Evolutionary conservation across 805 yeast genomes (phyloP), one percentile per base, ranked within the genome.

Genomic region (Yarrowia sp.): DNA sequence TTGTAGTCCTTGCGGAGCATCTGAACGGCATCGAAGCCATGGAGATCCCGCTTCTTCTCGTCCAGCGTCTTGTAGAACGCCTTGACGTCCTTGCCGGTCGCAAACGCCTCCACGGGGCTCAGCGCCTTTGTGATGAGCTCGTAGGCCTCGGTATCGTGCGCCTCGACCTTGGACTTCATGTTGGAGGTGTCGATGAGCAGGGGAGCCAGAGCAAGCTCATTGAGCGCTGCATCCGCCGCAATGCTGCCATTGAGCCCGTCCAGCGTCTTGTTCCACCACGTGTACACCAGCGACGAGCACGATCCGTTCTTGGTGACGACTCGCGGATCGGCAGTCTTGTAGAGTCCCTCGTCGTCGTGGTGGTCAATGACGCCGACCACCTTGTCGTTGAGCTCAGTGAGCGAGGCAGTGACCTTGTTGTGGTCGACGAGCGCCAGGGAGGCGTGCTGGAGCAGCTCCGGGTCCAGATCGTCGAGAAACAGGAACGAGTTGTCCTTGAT

Each of bases 1-100:
- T 93, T 93, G 73, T 88, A 93, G 71, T 93, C 99, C 72, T 91
- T 92, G 46, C 85, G 76, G 38, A 94, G 75, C 6, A 94, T 72
- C 58, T 90, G 96, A 5, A 67, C 67, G 5, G 84, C 72, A 0
- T 81, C 68, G 35, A 94, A 76, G 0, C 90, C 91, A 2, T 72
- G 70, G 35, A 92, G 75, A 68, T 89, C 82, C 62, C 80, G 79
- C 70, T 90, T 92, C 18, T 84, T 84, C 2, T 67, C 65, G 49
- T 72, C 76, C 22, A 85, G 68, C 1, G 68, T 67, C 4, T 69
- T 63, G 67, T 68, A 82, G 55, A 70, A 73, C 5, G 56, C 33
- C 0, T 68, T 71, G 14, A 71, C 39, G 13, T 56, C 62, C 29
- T 42, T 29, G 21, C 19, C 1, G 5, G 46, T 31, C 16, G 35